Conservation (phyloP, 1,284 basidiomycete genomes). For the Ceratobasidium theobromae region DNA sequence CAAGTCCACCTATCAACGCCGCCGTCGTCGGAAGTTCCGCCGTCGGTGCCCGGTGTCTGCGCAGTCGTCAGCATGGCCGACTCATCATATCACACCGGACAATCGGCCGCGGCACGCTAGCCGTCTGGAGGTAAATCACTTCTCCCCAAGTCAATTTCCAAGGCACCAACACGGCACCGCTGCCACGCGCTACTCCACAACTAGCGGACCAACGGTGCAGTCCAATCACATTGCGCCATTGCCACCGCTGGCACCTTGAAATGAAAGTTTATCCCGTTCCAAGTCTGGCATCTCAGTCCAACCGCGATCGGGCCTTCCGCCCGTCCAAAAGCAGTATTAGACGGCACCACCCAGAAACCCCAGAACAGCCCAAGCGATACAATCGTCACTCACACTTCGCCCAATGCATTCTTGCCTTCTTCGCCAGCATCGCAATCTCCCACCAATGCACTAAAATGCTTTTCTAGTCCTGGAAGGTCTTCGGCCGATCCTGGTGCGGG, state of each 20-base stretch:
- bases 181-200: too few species aligned
- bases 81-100: not conserved
- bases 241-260: too few species aligned
- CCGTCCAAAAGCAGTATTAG: too few species aligned
- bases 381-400: constrained; percentile 69
- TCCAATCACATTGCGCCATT: too few species aligned
- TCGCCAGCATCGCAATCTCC: constrained; percentile 52
- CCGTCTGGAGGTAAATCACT: not conserved
- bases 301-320: too few species aligned
- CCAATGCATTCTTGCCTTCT: constrained; percentile 47
- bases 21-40: constrained; percentile 91
- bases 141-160: too few species aligned
- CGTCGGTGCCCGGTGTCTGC: constrained; percentile 74
- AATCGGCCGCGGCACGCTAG: not conserved
- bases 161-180: too few species aligned
- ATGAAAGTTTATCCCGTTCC: too few species aligned
- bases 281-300: too few species aligned
- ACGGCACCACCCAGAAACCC: not conserved
- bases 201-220: too few species aligned
- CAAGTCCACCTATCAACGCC: constrained; percentile 89
- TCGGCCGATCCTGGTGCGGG: constrained; percentile 33
- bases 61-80: not conserved
- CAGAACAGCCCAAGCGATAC: not conserved
- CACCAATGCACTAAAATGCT: constrained; percentile 43
- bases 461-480: constrained; percentile 44